Conservation (phyloP, 352 stramenopile species). For the Phytophthora colocasiae region DNA sequence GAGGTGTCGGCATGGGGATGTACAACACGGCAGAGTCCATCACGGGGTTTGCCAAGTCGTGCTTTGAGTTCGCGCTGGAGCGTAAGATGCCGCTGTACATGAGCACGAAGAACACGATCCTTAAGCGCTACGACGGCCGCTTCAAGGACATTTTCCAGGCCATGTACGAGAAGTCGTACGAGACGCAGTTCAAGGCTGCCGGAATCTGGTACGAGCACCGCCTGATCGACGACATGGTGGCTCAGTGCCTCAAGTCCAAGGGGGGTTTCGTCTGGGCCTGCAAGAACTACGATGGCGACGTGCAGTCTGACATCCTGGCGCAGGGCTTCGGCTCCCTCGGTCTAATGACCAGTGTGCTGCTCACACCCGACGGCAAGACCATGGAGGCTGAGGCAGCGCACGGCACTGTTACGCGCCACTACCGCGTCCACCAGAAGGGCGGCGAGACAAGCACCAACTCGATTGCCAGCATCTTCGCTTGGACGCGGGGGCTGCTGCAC, state of each 20-base stretch:
- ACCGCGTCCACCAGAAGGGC: conserved; percentile 88
- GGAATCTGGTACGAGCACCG: conserved; percentile 89
- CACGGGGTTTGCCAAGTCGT: conserved; percentile 67
- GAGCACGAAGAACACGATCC: conserved; percentile 93
- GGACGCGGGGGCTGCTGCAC: conserved; percentile 85
- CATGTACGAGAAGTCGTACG: conserved; percentile 86
- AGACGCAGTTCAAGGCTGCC: conserved; percentile 69
- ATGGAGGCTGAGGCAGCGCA: conserved; percentile 91
- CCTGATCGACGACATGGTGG: conserved; percentile 93
- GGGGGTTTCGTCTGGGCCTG: conserved; percentile 91
- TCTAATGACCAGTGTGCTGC: conserved; percentile 89
- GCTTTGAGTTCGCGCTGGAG: conserved; percentile 70
- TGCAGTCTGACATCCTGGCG: conserved; percentile 91
- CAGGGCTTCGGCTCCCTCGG: conserved; percentile 90
- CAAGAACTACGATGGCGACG: conserved; percentile 94
- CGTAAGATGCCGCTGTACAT: conserved; percentile 84
- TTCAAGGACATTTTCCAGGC: conserved; percentile 92
- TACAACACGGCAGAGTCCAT: conserved; percentile 92
- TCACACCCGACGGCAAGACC: conserved; percentile 86
- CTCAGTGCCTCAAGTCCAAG: conserved; percentile 89
- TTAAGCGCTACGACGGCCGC: conserved; percentile 88
- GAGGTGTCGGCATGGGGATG: conserved; percentile 88
- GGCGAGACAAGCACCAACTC: conserved; percentile 91
- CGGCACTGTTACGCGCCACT: conserved; percentile 91
- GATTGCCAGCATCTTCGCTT: conserved; percentile 91